Percentiles rank a stretch among this genome's conserved stretches.
These are phyloP conservation scores for Cryphonectria radicalis DNA, from an alignment of 2,329 filamentous ascomycete genomes.

Conservation along the genomic window DNA sequence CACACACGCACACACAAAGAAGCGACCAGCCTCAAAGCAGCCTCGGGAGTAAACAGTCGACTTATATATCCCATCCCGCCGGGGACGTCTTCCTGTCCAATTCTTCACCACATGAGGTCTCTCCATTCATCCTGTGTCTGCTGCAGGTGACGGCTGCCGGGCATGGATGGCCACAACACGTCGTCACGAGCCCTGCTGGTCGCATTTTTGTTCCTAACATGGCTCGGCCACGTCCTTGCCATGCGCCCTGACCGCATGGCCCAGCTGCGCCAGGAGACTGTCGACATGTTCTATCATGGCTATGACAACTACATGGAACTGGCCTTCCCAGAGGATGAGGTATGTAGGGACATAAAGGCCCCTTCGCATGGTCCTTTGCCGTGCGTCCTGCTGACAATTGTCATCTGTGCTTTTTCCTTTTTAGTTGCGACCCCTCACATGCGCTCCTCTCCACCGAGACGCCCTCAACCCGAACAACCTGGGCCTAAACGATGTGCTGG, in stretches of 20 bases:
- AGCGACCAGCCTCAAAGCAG: neutral
- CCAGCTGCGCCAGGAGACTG: constrained; percentile 62
- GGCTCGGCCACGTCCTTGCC: constrained; percentile 45
- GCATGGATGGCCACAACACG: constrained; percentile 35
- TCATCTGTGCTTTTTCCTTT: constrained; percentile 3
- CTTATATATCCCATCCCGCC: neutral
- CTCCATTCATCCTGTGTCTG: constrained; percentile 26
- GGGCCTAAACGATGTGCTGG: constrained; percentile 91
- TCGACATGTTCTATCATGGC: constrained; percentile 94
- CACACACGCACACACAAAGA: neutral
- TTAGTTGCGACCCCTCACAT: constrained; percentile 83
- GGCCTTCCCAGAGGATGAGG: constrained; percentile 95
- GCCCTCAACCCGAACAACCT: constrained; percentile 77
- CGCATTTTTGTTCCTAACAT: constrained; percentile 43
- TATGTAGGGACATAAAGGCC: constrained; percentile 38
- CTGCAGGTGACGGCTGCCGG: constrained; percentile 47
- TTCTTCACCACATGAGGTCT: constrained; percentile 26
- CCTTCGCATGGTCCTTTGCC: neutral
- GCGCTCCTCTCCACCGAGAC: constrained; percentile 83
- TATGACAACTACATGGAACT: constrained; percentile 93
- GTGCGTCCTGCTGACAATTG: constrained; percentile 18
- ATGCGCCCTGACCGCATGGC: constrained; percentile 62
- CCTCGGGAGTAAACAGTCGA: neutral
- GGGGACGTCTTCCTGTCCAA: constrained; percentile 21
- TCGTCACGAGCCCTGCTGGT: constrained; percentile 31